These are phyloP conservation scores for Cadophora sp. DNA, from an alignment of 2,329 filamentous ascomycete genomes.

Conservation along the genomic window DNA sequence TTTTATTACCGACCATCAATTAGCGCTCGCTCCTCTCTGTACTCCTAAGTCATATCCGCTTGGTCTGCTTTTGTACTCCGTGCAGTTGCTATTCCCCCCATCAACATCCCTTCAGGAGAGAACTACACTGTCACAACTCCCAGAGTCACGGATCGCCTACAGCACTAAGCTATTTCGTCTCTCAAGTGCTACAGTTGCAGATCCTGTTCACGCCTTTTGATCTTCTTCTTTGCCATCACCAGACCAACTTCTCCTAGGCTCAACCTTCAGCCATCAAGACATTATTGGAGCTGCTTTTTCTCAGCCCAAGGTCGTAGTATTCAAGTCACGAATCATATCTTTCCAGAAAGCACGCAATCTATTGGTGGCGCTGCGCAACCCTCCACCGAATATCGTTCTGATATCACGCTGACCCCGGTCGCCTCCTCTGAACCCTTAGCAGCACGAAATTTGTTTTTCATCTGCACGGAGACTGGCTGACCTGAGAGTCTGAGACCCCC, in stretches of 20 bases:
- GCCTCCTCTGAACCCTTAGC: slow-evolving; percentile 4
- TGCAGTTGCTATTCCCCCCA: background rate
- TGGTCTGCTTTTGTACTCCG: background rate
- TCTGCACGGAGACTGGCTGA: background rate
- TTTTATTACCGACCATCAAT: background rate
- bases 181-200: background rate
- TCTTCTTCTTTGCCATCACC: slow-evolving; percentile 1
- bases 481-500: background rate
- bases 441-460: slow-evolving; percentile 16
- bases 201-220: slow-evolving; percentile 9
- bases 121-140: background rate
- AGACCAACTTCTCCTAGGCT: background rate
- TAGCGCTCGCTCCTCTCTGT: slow-evolving; percentile 14
- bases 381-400: background rate
- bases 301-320: background rate
- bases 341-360: slow-evolving; percentile 37
- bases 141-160: background rate
- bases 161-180: background rate
- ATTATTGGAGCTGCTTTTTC: slow-evolving; percentile 3
- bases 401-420: slow-evolving; percentile 4
- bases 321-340: slow-evolving; percentile 20
- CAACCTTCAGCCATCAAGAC: background rate
- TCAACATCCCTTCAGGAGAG: background rate
- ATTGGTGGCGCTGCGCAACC: slow-evolving; percentile 35
- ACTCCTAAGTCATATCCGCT: background rate